Base-by-base conservation (phyloP, 2,329 filamentous ascomycete genomes). In the Chaetomium sp. region DNA sequence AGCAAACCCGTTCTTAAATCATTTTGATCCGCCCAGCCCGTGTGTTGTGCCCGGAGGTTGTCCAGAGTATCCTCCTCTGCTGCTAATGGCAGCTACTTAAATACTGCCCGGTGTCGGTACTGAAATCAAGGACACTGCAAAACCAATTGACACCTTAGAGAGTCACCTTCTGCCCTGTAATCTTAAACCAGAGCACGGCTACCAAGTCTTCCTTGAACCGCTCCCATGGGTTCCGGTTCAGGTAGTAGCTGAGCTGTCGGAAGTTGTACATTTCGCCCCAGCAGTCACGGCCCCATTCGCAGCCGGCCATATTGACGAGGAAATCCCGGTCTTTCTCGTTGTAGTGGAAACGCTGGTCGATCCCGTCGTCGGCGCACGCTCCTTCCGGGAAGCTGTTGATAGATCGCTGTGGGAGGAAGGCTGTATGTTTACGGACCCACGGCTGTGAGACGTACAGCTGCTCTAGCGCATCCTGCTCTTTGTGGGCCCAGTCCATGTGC, bases 401-500 rank as follows among this genome's bases (percentile, higher is more conserved):
- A 73, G 85, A 88, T 64, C 94, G 87, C 70, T 97, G 92, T 0
- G 88, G 87, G 47, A 96, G 79, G 72, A 99, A 99, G 4, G 84
- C 92, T 3, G 91, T 86, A 65, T 94, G 88, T 54, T 89, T 85
- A 57, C 94, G 85, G 53, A 97, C 84, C 91, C 94, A 99, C 0
- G 94, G 89, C 69, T 97, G 92, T 54, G 87, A 87, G 55, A 79
- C 81, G 74, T 99, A 99, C 60, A 99, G 79, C 73, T 95, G 88
- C 73, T 96, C 91, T 43, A 99, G 76, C 1, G 91, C 90, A 68
- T 97, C 91, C 73, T 99, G 94, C 71, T 99, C 94, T 70, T 97
- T 97, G 77, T 99, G 94, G 67, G 94, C 91, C 94, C 94, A 99
- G 60, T 94, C 83, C 91, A 96, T 96, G 71, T 99, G 94, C 69